Evolutionary conservation across 306 rosid genomes (phyloP).

Genomic region (Astragalus glycyphyllos): DNA sequence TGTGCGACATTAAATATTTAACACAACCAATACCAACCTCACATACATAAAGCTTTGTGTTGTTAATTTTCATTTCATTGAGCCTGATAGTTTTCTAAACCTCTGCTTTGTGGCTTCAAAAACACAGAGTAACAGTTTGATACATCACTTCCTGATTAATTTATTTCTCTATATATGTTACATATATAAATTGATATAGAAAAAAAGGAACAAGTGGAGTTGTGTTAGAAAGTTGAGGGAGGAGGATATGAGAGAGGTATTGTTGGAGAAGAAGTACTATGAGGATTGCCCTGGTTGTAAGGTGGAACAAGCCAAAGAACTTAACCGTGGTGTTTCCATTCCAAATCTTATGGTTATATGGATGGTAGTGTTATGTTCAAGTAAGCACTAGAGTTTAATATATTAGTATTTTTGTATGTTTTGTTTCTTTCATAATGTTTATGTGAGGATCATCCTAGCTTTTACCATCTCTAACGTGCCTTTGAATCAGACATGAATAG

Average conservation of each 20-base stretch:
- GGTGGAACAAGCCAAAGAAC: constrained; percentile 54
- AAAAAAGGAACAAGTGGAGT: constrained; percentile 1
- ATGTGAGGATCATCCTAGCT: no score
- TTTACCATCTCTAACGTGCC: no score
- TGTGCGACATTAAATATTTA: no score
- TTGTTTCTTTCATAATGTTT: no score
- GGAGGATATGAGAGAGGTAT: constrained; percentile 39
- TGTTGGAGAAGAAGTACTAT: constrained; percentile 58
- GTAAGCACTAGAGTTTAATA: no score
- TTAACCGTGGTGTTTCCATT: constrained; percentile 51
- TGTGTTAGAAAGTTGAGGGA: constrained; percentile 46
- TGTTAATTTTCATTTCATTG: no score
- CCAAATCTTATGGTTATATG: constrained; percentile 49
- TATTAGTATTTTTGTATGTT: no score
- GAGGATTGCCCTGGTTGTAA: constrained; percentile 75
- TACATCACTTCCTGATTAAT: neutral
- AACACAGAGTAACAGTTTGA: neutral
- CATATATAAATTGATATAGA: neutral
- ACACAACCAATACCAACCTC: no score
- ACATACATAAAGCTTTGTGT: no score
- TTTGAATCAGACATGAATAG: no score
- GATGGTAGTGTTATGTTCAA: constrained; percentile 56
- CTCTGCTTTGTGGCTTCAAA: neutral
- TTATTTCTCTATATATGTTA: neutral
- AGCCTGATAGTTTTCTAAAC: no score